Base-by-base conservation (phyloP, 108 stramenopile genomes). In the Fragilariopsis cylindrus region DNA sequence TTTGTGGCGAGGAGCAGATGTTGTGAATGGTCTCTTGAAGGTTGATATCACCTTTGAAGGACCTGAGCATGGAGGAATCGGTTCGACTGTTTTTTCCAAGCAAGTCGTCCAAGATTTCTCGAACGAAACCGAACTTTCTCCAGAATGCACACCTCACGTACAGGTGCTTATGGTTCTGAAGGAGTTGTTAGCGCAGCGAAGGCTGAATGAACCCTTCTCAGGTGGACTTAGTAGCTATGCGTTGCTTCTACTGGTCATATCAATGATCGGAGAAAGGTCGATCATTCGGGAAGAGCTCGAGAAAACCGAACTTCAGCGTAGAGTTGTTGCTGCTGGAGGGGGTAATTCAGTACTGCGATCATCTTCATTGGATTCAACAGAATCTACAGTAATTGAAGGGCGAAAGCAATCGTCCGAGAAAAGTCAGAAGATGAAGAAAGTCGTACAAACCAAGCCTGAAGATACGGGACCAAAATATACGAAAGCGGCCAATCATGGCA, bases 31-130 rank as follows among this genome's bases (percentile, higher is more conserved):
- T 48, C 69, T 93, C 57, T 72, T 93, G 57, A 86, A 88, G 7
- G 85, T 98, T 4, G 98, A 98, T 82, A 97, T 98, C 44, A 96
- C 96, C 16, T 96, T 98, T 75, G 96, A 97, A 70, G 94, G 93
- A 55, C 92, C 88, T 7, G 89, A 91, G 70, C 97, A 98, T 76
- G 96, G 96, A 73, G 95, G 96, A 19, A 91, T 96, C 68, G 93
- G 92, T n/a, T 93, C 92, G 9, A 95, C 92, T 1, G 80, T 80
- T 8, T 96, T 90, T 73, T 94, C 91, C 4, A 62, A 76, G n/a
- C 71, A 72, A 47, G 86, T 93, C 45, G 87, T 95, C n/a, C 73
- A 91, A 78, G 90, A 94, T 21, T 87, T 84, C 54, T 84, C 87
- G 64, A 72, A 78, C 8, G 90, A 95, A 74, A 87, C 77, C 39